Evolutionary conservation across 164 flowering plant genomes (phyloP).

Genomic region (Kingdonia uniflora): DNA sequence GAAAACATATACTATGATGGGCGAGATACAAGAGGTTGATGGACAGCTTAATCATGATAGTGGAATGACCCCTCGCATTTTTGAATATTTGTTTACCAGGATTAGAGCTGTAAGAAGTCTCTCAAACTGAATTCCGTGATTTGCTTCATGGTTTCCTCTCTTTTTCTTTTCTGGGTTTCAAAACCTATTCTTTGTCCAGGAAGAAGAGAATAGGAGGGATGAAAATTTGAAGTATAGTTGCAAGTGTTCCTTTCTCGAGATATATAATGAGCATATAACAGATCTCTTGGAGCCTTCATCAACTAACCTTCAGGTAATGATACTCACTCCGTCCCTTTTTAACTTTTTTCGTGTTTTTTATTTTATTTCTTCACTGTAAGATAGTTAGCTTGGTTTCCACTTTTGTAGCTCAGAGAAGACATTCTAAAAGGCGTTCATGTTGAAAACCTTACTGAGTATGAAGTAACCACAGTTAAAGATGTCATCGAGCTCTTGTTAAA

Average conservation of each 20-base stretch:
- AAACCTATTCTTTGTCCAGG: conserved; percentile 34
- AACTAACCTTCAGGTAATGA: conserved; percentile 60
- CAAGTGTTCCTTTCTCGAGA: conserved; percentile 90
- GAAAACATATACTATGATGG: conserved; percentile 95
- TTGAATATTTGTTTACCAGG: conserved; percentile 63
- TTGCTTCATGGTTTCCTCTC: neutral
- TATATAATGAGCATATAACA: conserved; percentile 90
- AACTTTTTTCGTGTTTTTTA: neutral
- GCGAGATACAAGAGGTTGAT: conserved; percentile 51
- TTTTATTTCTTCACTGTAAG: neutral
- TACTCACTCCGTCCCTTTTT: neutral
- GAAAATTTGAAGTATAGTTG: conserved; percentile 69
- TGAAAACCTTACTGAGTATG: conserved; percentile 64
- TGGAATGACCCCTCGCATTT: conserved; percentile 85
- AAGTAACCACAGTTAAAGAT: conserved; percentile 53
- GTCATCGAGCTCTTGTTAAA: conserved; percentile 53
- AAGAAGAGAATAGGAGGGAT: conserved; percentile 56
- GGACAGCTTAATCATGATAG: conserved; percentile 43
- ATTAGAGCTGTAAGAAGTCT: conserved; percentile 37
- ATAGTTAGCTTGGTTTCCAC: conserved; percentile 7
- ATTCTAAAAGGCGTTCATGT: conserved; percentile 79
- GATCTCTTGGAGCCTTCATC: conserved; percentile 90
- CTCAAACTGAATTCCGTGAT: neutral
- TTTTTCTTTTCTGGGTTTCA: neutral
- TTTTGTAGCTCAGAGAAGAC: conserved; percentile 79